Evolutionary conservation across 495 filamentous ascomycete genomes (phyloP), one percentile per base, ranked within the genome.

Genomic region (Penicillium soppii): DNA sequence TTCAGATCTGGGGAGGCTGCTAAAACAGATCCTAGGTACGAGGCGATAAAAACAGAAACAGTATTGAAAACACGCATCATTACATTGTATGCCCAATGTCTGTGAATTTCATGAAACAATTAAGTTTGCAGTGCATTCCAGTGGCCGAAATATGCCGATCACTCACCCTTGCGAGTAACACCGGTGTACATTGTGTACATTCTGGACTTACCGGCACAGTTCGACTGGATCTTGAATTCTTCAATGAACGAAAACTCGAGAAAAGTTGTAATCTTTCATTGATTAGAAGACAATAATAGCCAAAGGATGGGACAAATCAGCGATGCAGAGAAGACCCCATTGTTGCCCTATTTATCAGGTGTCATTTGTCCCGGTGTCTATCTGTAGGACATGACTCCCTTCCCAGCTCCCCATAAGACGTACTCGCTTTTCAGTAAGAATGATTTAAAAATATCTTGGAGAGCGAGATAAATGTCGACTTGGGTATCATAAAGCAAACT

Each of bases 1-100:
- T 45, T 45, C 29, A 35, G 19, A 12, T 45, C 78, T 73, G 0
- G 75, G 66, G n/a, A 58, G 57, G 46, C 79, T 52, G 9, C 59
- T 54, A 17, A 82, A 39, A 17, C 77, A 62, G 5, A 15, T 45
- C 43, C 43, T 12, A 45, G 19, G 1, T 19, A 16, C 4, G 30
- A 10, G 20, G 29, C 13, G 0, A 45, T 9, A 10, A 33, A 13
- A 22, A 16, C 7, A 35, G 19, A 6, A 2, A 1, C 26, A 43
- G 30, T 2, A 2, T 15, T 25, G 17, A 13, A 7, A 5, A 12
- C 13, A 16, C 6, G 20, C 27, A 45, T 45, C 5, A 2, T 21
- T 35, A 6, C 0, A 9, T 5, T 8, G 5, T 3, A 25, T 0
- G 19, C 7, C 9, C 8, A 10, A 7, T 13, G 17, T 27, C 17